These are phyloP conservation scores for Gleditsia sinensis DNA, from an alignment of 306 rosid species.

Conservation along the genomic window DNA sequence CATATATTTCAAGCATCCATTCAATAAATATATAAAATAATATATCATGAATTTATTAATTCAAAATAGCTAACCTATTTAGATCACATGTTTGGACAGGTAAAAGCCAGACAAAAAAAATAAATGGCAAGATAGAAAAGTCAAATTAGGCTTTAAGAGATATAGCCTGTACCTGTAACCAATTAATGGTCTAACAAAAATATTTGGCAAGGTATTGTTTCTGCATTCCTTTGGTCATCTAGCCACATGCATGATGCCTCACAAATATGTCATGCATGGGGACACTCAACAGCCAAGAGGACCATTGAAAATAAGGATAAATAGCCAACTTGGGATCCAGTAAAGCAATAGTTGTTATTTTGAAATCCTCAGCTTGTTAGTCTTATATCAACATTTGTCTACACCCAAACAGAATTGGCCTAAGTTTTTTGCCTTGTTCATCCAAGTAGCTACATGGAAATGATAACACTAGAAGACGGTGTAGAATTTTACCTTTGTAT, in stretches of 20 bases:
- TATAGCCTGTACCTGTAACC: background rate
- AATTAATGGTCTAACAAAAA: background rate
- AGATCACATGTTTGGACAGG: slow-evolving; percentile 6
- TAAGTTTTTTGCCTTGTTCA: no score
- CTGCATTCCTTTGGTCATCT: slow-evolving; percentile 13
- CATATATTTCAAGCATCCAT: slow-evolving; percentile 4
- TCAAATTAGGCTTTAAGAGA: slow-evolving; percentile 3
- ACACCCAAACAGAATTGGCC: no score
- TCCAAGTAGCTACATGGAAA: no score
- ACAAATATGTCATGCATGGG: background rate
- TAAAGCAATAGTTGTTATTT: no score
- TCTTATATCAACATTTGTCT: no score
- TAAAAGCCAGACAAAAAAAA: slow-evolving; percentile 13
- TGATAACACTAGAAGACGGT: no score
- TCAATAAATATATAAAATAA: slow-evolving; percentile 17
- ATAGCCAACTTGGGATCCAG: no score
- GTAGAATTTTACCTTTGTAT: no score
- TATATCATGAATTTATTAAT: slow-evolving; percentile 2
- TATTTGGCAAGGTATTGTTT: background rate
- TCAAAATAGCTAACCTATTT: background rate
- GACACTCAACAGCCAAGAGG: background rate
- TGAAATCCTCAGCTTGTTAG: no score
- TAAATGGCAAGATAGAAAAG: slow-evolving; percentile 9
- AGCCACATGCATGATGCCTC: background rate
- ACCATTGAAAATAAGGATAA: no score